These are phyloP conservation scores for Puccinia triticina DNA, from an alignment of 1,284 basidiomycete species.

Conservation along the genomic window DNA sequence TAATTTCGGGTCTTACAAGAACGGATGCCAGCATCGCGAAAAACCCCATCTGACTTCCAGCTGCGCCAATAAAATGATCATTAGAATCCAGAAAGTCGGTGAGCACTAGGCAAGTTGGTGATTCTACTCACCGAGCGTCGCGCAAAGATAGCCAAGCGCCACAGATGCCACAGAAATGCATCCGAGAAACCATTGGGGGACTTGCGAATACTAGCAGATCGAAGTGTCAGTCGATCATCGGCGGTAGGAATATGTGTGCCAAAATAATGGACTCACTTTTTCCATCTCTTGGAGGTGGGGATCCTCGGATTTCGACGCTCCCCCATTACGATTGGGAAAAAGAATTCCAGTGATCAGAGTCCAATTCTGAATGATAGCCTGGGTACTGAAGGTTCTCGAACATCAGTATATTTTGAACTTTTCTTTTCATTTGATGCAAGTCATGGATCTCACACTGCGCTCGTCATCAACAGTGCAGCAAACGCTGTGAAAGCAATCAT, in stretches of 20 bases:
- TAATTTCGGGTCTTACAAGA: constrained; percentile 17
- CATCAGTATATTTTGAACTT: not conserved
- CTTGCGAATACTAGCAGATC: constrained; percentile 15
- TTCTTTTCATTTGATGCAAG: not conserved
- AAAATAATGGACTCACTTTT: constrained; percentile 25
- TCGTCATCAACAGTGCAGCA: constrained; percentile 51
- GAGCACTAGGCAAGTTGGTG: not conserved
- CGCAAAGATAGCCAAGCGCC: constrained; percentile 37
- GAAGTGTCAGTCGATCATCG: not conserved
- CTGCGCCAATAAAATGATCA: not conserved
- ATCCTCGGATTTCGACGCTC: not conserved
- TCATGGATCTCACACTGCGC: constrained; percentile 42
- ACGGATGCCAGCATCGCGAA: constrained; percentile 38
- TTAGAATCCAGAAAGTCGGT: not conserved
- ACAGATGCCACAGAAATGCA: constrained; percentile 20
- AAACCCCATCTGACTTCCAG: constrained; percentile 38
- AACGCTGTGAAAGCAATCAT: constrained; percentile 29
- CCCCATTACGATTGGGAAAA: not conserved
- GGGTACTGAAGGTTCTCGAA: constrained; percentile 32
- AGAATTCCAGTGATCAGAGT: constrained; percentile 31
- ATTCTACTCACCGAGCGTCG: constrained; percentile 35
- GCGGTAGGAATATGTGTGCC: not conserved
- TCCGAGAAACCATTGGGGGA: constrained; percentile 50
- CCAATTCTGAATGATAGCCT: constrained; percentile 51
- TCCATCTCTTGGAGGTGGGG: constrained; percentile 44